Evolutionary conservation across 1,284 basidiomycete species (phyloP).

Genomic region (Paramarasmius palmivorus): DNA sequence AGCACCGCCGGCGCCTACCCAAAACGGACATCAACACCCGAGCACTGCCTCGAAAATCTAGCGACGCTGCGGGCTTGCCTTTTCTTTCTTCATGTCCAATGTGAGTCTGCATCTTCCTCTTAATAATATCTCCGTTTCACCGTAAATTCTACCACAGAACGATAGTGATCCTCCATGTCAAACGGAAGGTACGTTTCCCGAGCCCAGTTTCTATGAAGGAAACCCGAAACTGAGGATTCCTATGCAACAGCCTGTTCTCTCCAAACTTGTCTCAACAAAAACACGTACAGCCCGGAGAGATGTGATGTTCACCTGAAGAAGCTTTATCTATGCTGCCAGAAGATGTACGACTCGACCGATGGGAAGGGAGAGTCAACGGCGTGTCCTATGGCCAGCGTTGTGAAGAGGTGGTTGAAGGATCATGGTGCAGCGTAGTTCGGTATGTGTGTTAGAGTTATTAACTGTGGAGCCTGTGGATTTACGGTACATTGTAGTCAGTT

Average conservation of each 20-base stretch:
- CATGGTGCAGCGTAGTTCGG: too few relatives aligned
- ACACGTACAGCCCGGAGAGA: not conserved
- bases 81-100: too few relatives aligned
- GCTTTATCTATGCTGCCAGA: constrained; percentile 1
- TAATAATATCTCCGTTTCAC: too few relatives aligned
- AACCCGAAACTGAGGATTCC: too few relatives aligned
- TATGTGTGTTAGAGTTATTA: too few relatives aligned
- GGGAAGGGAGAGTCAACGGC: not conserved
- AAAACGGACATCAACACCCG: too few relatives aligned
- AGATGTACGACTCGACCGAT: constrained; percentile 1
- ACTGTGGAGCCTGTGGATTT: too few relatives aligned
- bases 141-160: not conserved
- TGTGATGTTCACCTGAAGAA: not conserved
- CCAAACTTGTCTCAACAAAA: constrained; percentile 2
- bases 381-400: not conserved
- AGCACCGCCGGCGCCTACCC: too few relatives aligned
- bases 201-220: not conserved
- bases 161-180: not conserved
- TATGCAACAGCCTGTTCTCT: not conserved
- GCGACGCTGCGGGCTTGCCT: too few relatives aligned
- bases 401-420: constrained; percentile 2
- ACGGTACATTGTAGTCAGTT: too few relatives aligned
- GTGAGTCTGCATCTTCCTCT: not conserved
- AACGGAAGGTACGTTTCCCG: not conserved
- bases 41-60: too few relatives aligned